These are phyloP conservation scores for Pestalotiopsis sp. DNA, from an alignment of 2,329 filamentous ascomycete genomes.

Conservation along the genomic window DNA sequence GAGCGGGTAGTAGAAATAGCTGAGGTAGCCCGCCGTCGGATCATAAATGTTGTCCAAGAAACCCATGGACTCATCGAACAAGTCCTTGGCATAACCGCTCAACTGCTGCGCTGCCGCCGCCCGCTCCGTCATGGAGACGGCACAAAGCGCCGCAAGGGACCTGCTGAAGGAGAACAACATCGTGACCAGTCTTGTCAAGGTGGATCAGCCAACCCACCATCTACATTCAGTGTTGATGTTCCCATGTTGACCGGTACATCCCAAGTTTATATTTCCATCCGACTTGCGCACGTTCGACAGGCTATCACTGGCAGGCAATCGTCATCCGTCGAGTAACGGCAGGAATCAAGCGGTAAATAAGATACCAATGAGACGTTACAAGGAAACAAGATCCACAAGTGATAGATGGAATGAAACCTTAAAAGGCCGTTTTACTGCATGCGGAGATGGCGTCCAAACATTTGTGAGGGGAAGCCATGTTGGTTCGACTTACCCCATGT, in stretches of 20 bases:
- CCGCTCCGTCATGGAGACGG: not conserved
- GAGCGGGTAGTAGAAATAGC: constrained; percentile 31
- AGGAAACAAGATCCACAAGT: not conserved
- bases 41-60: constrained; percentile 50
- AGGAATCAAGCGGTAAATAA: not conserved
- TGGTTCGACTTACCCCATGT: not conserved
- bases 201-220: not conserved
- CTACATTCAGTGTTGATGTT: not conserved
- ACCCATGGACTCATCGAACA: constrained; percentile 46
- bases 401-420: constrained; percentile 5
- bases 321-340: not conserved
- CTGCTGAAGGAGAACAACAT: not conserved
- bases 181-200: not conserved
- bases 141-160: not conserved
- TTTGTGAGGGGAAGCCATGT: not conserved
- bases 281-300: not conserved
- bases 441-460: not conserved
- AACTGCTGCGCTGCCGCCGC: constrained; percentile 4
- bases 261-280: not conserved
- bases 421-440: not conserved
- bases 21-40: constrained; percentile 41
- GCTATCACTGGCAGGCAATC: not conserved
- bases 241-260: not conserved
- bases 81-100: constrained; percentile 25
- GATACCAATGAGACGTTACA: not conserved